Percentiles rank a stretch among this genome's conserved stretches.
phyloP scores from a whole-genome alignment of 352 stramenopile species.

The Elongisporangium anandrum region DNA sequence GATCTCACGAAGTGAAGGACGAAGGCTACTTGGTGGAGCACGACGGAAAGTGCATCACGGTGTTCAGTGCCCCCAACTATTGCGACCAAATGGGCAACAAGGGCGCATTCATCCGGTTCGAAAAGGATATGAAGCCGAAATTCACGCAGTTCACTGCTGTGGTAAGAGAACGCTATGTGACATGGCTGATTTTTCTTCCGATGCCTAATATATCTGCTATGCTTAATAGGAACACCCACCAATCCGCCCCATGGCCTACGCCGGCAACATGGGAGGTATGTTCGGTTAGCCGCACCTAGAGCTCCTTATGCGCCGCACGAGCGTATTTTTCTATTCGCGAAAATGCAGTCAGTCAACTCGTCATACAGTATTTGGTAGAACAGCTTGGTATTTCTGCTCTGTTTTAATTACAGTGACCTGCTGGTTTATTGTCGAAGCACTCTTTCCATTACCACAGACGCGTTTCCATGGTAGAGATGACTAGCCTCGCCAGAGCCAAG shows the following conservation, averaged over 20 bases:
- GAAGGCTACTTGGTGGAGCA: slow-evolving; percentile 99
- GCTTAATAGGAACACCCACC: slow-evolving; percentile 71
- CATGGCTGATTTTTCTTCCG: background rate
- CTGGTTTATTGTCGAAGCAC: slow-evolving; percentile 17
- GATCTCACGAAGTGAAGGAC: slow-evolving; percentile 99
- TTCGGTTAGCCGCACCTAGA: slow-evolving; percentile 48
- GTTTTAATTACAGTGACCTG: background rate
- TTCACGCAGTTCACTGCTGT: slow-evolving; percentile 96
- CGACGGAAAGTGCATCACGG: slow-evolving; percentile 98
- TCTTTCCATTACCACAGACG: slow-evolving; percentile 21
- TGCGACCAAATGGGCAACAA: slow-evolving; percentile 99
- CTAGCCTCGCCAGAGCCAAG: background rate
- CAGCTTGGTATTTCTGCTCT: slow-evolving; percentile 7
- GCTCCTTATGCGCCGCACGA: slow-evolving; percentile 2
- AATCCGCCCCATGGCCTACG: slow-evolving; percentile 88
- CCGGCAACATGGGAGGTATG: slow-evolving; percentile 88
- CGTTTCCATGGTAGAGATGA: slow-evolving; percentile 23
- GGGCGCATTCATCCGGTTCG: slow-evolving; percentile 98
- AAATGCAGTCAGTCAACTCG: slow-evolving; percentile 10
- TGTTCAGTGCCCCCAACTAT: slow-evolving; percentile 99
- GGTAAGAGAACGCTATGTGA: slow-evolving; percentile 27
- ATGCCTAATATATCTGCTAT: slow-evolving; percentile 2
- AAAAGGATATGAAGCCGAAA: slow-evolving; percentile 90
- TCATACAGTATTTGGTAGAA: slow-evolving; percentile 10
- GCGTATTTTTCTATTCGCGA: slow-evolving; percentile 14